Evolutionary conservation across 257 asterid genomes (phyloP).

Genomic region (Solanum corneliomulleri): DNA sequence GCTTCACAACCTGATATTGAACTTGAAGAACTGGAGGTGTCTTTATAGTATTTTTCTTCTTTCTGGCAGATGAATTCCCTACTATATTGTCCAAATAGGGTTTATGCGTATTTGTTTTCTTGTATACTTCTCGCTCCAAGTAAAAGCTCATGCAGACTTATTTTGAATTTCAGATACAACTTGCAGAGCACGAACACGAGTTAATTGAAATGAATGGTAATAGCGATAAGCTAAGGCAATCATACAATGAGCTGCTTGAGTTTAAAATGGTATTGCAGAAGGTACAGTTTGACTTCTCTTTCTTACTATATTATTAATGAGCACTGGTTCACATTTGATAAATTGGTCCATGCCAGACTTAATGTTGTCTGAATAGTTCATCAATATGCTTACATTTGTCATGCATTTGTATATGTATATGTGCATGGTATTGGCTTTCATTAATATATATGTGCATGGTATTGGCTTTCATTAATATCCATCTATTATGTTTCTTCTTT

Average conservation of each 20-base stretch:
- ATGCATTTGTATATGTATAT: background rate
- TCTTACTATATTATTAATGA: background rate
- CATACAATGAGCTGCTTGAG: constrained; percentile 92
- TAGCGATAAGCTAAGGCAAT: constrained; percentile 70
- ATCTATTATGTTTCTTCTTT: background rate
- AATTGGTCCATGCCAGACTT: background rate
- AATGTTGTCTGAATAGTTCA: background rate
- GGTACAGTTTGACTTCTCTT: constrained; percentile 29
- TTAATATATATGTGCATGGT: background rate
- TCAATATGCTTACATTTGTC: background rate
- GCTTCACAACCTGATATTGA: constrained; percentile 81
- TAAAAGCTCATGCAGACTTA: background rate
- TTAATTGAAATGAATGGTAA: constrained; percentile 86
- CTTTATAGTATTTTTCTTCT: background rate
- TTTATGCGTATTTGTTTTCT: background rate
- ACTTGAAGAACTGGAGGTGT: constrained; percentile 89
- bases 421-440: background rate
- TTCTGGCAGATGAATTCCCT: background rate
- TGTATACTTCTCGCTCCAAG: background rate
- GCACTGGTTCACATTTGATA: background rate
- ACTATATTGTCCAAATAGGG: background rate
- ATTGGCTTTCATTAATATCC: background rate
- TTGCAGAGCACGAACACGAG: constrained; percentile 93
- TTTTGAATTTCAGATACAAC: constrained; percentile 44
- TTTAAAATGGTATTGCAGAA: constrained; percentile 92